Percentiles rank a stretch among this genome's conserved stretches.
Conservation (phyloP, 2,329 filamentous ascomycete species). For the Elsinoe ampelina region DNA sequence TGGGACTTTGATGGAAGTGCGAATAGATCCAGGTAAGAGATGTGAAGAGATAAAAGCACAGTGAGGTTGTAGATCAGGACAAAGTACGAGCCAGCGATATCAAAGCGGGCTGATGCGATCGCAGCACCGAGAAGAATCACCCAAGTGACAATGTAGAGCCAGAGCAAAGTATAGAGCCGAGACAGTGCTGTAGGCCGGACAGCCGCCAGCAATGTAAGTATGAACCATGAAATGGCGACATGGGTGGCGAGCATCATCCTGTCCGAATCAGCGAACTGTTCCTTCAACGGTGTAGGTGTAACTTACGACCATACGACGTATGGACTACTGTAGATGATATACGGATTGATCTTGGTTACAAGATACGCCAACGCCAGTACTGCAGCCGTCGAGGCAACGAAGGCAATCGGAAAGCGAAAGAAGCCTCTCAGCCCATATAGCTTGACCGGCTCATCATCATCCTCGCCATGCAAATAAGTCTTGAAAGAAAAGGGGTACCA, state of each 20-base stretch:
- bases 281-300: background rate
- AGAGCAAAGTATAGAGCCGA: conserved; percentile 68
- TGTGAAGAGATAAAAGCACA: conserved; percentile 62
- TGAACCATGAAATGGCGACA: conserved; percentile 72
- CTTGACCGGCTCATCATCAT: conserved; percentile 48
- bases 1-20: conserved; percentile 58
- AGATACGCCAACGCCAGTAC: conserved; percentile 66
- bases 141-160: conserved; percentile 75
- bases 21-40: conserved; percentile 74
- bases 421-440: conserved; percentile 73
- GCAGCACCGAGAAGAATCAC: conserved; percentile 60
- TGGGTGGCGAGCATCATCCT: conserved; percentile 76
- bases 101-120: conserved; percentile 64
- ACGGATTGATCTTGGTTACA: conserved; percentile 72
- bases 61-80: conserved; percentile 71
- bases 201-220: conserved; percentile 68
- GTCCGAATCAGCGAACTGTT: background rate
- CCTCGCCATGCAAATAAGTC: conserved; percentile 50
- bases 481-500: conserved; percentile 77
- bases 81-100: conserved; percentile 68
- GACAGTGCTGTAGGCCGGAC: conserved; percentile 79
- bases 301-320: conserved; percentile 66
- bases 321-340: conserved; percentile 81
- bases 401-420: conserved; percentile 71
- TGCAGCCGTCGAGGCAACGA: conserved; percentile 58